phyloP scores from a whole-genome alignment of 257 asterid genomes.

The Fraxinus cuspidata region DNA sequence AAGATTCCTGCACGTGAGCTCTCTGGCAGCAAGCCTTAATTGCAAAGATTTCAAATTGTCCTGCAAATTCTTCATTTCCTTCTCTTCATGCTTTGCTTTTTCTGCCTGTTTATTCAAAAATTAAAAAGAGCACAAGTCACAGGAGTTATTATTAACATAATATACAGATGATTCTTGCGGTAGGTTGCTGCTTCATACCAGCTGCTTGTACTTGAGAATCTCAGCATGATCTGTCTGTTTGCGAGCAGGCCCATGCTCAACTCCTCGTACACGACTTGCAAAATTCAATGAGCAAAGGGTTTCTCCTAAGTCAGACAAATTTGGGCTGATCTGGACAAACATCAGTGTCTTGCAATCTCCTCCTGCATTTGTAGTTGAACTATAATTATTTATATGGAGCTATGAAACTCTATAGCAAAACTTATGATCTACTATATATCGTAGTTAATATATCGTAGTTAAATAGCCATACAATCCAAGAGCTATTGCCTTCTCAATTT shows the following conservation, averaged over 20 bases:
- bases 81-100: conserved; percentile 81
- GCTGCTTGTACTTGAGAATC: conserved; percentile 71
- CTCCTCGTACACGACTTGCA: conserved; percentile 92
- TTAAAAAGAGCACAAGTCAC: conserved; percentile 6
- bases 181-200: conserved; percentile 51
- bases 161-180: not conserved
- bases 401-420: not conserved
- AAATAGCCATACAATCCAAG: not conserved
- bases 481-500: not conserved
- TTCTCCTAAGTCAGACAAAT: conserved; percentile 71
- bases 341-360: conserved; percentile 91
- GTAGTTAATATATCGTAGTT: not conserved
- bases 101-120: conserved; percentile 62
- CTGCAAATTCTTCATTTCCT: conserved; percentile 86
- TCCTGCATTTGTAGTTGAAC: conserved; percentile 58
- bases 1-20: conserved; percentile 69
- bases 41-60: conserved; percentile 75
- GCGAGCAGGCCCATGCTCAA: conserved; percentile 91
- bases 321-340: conserved; percentile 87
- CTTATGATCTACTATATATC: not conserved
- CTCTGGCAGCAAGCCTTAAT: conserved; percentile 72
- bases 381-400: conserved; percentile 2
- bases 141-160: not conserved
- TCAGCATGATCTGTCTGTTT: conserved; percentile 72
- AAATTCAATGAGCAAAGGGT: conserved; percentile 85